A percentile compares a stretch with the other conserved stretches of the same genome.
phyloP scores from a whole-genome alignment of 441 rosid genomes.

The Croton laevigatus region DNA sequence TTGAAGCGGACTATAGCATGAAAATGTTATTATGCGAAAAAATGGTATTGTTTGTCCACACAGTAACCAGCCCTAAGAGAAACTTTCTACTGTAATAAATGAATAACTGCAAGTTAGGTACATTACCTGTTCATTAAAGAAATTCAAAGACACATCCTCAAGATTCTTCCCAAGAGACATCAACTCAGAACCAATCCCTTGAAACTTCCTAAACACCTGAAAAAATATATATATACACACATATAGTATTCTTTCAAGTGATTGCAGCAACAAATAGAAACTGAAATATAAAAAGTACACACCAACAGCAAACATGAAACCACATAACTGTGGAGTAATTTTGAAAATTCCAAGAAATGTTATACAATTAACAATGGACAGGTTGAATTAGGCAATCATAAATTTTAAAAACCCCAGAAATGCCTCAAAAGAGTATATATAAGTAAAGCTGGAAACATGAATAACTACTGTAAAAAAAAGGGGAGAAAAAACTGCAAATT shows the following conservation, averaged over 20 bases:
- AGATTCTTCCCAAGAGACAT: slow-evolving; percentile 66
- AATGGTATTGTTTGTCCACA: not conserved
- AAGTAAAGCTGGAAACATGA: not conserved
- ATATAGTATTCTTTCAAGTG: slow-evolving; percentile 11
- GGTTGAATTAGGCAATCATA: not conserved
- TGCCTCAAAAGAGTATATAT: not conserved
- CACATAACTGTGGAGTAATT: not conserved
- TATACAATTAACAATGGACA: not conserved
- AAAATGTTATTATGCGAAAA: not conserved
- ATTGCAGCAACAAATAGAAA: slow-evolving; percentile 13
- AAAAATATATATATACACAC: not conserved
- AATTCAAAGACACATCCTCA: slow-evolving; percentile 49
- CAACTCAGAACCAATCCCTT: slow-evolving; percentile 64
- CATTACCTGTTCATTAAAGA: slow-evolving; percentile 58
- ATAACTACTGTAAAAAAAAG: not conserved
- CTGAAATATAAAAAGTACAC: not conserved
- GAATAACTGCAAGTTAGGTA: slow-evolving; percentile 9
- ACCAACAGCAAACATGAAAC: not conserved
- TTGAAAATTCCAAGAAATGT: not conserved
- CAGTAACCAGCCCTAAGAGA: not conserved
- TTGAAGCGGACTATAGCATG: too few relatives aligned
- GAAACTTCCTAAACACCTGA: slow-evolving; percentile 77
- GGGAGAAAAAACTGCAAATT: not conserved
- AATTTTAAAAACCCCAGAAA: not conserved
- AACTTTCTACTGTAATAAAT: slow-evolving; percentile 2